phyloP scores from a whole-genome alignment of 2,329 filamentous ascomycete species.

The Botrytis tulipae region DNA sequence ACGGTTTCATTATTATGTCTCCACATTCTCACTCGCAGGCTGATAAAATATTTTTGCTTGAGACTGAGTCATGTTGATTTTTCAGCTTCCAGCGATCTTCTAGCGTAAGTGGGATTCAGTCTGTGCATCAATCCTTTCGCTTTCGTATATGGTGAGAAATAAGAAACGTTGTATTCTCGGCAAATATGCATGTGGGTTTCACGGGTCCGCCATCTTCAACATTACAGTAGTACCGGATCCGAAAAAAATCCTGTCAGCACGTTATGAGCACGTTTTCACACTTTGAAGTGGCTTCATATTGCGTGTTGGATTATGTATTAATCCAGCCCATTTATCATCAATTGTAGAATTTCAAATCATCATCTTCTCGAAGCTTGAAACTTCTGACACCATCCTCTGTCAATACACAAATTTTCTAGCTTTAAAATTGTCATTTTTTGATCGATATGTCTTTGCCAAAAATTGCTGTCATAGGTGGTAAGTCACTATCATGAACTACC shows the following conservation, averaged over 20 bases:
- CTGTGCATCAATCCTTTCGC: background rate
- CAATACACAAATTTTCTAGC: background rate
- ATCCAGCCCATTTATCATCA: background rate
- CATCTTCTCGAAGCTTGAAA: background rate
- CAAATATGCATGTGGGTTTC: background rate
- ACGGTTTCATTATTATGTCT: background rate
- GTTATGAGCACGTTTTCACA: slow-evolving; percentile 3
- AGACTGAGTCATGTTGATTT: background rate
- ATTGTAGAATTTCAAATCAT: background rate
- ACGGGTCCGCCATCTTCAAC: background rate
- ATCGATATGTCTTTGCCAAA: slow-evolving; percentile 9
- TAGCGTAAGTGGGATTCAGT: background rate
- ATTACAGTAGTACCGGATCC: slow-evolving; percentile 7
- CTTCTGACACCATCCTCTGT: background rate
- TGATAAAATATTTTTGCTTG: background rate
- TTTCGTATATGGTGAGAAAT: background rate
- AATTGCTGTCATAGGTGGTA: slow-evolving; percentile 11
- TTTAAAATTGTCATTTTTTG: too few relatives aligned
- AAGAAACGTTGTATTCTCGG: background rate
- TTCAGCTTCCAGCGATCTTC: background rate
- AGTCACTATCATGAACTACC: slow-evolving; percentile 42
- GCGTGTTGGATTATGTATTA: background rate
- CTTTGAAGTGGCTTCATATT: background rate
- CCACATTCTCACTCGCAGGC: background rate
- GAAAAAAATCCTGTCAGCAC: slow-evolving; percentile 9